These are phyloP conservation scores for Massarina eburnea DNA, from an alignment of 2,329 filamentous ascomycete genomes.

Conservation along the genomic window DNA sequence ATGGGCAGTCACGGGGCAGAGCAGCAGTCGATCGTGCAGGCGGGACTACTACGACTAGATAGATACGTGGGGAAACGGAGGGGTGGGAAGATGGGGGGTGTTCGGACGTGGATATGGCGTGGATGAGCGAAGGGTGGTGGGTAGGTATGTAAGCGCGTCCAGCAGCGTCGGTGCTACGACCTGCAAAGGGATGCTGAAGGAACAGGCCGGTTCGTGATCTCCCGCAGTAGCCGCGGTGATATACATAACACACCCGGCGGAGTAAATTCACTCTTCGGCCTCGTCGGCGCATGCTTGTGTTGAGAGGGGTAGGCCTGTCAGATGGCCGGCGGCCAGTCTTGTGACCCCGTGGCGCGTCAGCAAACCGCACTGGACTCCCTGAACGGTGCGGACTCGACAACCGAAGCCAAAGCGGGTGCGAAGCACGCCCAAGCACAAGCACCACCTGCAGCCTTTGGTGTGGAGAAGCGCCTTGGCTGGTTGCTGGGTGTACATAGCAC, in stretches of 20 bases:
- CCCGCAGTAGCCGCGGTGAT: constrained; percentile 38
- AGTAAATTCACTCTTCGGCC: neutral
- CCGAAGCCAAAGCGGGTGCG: neutral
- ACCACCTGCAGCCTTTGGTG: constrained; percentile 6
- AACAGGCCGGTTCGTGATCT: constrained; percentile 9
- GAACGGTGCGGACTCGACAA: neutral
- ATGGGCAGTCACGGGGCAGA: too few species aligned
- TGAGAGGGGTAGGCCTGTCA: too few species aligned
- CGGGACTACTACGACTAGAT: constrained; percentile 1
- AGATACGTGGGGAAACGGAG: constrained; percentile 9
- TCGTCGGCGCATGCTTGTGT: too few species aligned
- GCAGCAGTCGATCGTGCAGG: too few species aligned
- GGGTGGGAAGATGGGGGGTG: constrained; percentile 8
- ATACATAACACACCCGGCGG: constrained; percentile 3
- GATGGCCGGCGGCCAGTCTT: too few species aligned
- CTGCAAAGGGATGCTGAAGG: constrained; percentile 5
- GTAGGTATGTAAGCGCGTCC: constrained; percentile 6
- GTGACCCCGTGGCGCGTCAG: too few species aligned
- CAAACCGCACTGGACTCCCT: too few species aligned
- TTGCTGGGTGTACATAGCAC: too few species aligned
- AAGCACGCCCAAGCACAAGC: constrained; percentile 1
- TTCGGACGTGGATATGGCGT: too few species aligned
- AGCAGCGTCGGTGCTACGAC: neutral
- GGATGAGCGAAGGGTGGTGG: constrained; percentile 1
- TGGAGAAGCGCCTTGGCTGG: constrained; percentile 11